A percentile compares a stretch with the other conserved stretches of the same genome.
Conservation (phyloP, 768 basidiomycete genomes). For the Russula griseocarnosa region DNA sequence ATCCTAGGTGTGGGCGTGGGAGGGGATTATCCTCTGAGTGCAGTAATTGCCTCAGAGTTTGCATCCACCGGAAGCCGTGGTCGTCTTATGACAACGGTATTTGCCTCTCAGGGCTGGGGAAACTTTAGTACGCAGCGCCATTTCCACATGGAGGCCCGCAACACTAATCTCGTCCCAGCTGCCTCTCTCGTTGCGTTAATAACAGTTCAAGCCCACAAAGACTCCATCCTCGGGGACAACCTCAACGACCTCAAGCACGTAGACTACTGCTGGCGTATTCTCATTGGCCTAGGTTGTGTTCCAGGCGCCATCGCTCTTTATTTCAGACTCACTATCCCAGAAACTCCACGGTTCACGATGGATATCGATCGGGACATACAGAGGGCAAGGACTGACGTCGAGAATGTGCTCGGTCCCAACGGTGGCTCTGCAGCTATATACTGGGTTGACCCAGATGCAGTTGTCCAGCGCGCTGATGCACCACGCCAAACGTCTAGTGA, state of each 20-base stretch:
- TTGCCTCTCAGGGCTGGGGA: slow-evolving; percentile 87
- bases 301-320: slow-evolving; percentile 79
- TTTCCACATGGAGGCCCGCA: neutral
- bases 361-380: slow-evolving; percentile 81
- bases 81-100: slow-evolving; percentile 84
- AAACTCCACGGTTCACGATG: slow-evolving; percentile 89
- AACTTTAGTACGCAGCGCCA: slow-evolving; percentile 51
- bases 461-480: slow-evolving; percentile 56
- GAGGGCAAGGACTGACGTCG: slow-evolving; percentile 69
- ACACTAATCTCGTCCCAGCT: slow-evolving; percentile 35
- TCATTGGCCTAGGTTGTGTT: slow-evolving; percentile 84
- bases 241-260: slow-evolving; percentile 45
- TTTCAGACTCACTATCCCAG: slow-evolving; percentile 89
- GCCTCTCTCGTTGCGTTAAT: slow-evolving; percentile 66
- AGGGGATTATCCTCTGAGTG: slow-evolving; percentile 81
- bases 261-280: slow-evolving; percentile 79
- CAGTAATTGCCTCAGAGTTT: slow-evolving; percentile 88
- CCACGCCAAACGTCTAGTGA: slow-evolving; percentile 68
- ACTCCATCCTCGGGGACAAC: slow-evolving; percentile 45
- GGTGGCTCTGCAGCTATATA: slow-evolving; percentile 34
- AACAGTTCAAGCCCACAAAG: slow-evolving; percentile 64
- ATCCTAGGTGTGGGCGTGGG: slow-evolving; percentile 82
- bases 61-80: slow-evolving; percentile 73
- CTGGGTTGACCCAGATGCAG: slow-evolving; percentile 51
- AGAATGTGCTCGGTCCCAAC: slow-evolving; percentile 50